A percentile compares a stretch with the other conserved stretches of the same genome.
These are phyloP conservation scores for Fraxinus floribunda DNA, from an alignment of 305 asterid species.

Conservation along the genomic window DNA sequence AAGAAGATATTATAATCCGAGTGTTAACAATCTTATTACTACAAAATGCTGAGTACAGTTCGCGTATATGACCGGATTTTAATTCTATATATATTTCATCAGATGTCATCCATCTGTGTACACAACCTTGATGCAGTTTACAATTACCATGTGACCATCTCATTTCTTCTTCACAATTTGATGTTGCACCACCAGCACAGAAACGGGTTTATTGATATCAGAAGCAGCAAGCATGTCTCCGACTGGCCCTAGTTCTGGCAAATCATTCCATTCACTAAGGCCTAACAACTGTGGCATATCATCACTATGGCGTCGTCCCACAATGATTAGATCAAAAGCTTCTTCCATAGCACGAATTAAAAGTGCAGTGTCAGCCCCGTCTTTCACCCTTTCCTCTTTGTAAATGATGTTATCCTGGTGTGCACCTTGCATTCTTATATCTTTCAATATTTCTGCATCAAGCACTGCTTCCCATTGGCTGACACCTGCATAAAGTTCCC, in stretches of 20 bases:
- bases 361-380: slow-evolving; percentile 78
- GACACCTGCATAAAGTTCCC: slow-evolving; percentile 50
- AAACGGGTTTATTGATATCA: slow-evolving; percentile 54
- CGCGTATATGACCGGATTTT: background rate
- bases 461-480: slow-evolving; percentile 87
- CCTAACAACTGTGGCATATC: slow-evolving; percentile 63
- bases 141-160: background rate
- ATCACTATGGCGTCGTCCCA: slow-evolving; percentile 70
- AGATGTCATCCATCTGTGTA: background rate
- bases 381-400: slow-evolving; percentile 66
- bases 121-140: background rate
- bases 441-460: slow-evolving; percentile 73
- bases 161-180: slow-evolving; percentile 48
- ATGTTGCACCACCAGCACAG: slow-evolving; percentile 75
- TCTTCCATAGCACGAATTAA: slow-evolving; percentile 60
- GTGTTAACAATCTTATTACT: background rate
- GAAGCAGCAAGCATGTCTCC: slow-evolving; percentile 87
- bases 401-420: slow-evolving; percentile 63
- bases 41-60: background rate
- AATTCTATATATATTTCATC: background rate
- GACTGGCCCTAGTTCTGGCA: slow-evolving; percentile 78
- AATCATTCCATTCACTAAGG: slow-evolving; percentile 80
- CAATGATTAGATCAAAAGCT: slow-evolving; percentile 60
- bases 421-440: slow-evolving; percentile 51
- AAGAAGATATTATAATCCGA: background rate